Evolutionary conservation across 2,329 filamentous ascomycete species (phyloP).

Genomic region (Chaetomiaceae sp.): DNA sequence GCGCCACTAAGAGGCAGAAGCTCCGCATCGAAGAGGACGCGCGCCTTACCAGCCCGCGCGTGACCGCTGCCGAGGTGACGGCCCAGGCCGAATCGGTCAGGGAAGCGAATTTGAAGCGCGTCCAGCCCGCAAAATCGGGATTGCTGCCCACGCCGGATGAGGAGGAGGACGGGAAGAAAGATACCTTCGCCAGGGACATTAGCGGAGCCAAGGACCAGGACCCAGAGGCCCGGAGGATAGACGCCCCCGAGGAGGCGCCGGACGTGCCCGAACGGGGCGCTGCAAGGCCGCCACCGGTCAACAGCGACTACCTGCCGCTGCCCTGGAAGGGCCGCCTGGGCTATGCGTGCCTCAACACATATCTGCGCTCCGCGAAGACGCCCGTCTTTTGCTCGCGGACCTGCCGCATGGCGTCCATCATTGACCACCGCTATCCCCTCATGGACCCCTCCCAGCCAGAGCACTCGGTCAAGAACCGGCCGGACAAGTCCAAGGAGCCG

Average conservation of each 20-base stretch:
- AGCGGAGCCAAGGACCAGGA: constrained; percentile 20
- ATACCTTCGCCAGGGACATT: constrained; percentile 16
- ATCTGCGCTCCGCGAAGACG: constrained; percentile 72
- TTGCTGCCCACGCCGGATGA: constrained; percentile 7
- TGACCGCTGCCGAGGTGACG: neutral
- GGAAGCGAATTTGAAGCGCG: constrained; percentile 13
- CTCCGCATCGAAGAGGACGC: constrained; percentile 40
- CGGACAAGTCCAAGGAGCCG: constrained; percentile 65
- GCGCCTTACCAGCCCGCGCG: constrained; percentile 20
- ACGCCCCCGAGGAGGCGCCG: constrained; percentile 7
- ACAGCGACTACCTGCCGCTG: constrained; percentile 75
- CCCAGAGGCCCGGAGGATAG: neutral
- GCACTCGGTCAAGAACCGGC: constrained; percentile 79
- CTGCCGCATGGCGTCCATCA: constrained; percentile 81
- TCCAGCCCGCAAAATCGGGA: neutral
- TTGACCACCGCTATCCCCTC: constrained; percentile 82
- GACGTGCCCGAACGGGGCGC: constrained; percentile 33
- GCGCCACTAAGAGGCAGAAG: constrained; percentile 40
- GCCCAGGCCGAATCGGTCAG: neutral
- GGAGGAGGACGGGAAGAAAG: constrained; percentile 25
- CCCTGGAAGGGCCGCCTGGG: constrained; percentile 88
- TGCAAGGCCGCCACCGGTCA: constrained; percentile 65
- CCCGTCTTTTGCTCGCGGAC: constrained; percentile 88
- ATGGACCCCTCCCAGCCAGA: constrained; percentile 68
- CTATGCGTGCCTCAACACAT: constrained; percentile 91